Percentiles rank a stretch among this genome's conserved stretches.
phyloP scores from a whole-genome alignment of 345 rosid genomes.

The Populus tremula region DNA sequence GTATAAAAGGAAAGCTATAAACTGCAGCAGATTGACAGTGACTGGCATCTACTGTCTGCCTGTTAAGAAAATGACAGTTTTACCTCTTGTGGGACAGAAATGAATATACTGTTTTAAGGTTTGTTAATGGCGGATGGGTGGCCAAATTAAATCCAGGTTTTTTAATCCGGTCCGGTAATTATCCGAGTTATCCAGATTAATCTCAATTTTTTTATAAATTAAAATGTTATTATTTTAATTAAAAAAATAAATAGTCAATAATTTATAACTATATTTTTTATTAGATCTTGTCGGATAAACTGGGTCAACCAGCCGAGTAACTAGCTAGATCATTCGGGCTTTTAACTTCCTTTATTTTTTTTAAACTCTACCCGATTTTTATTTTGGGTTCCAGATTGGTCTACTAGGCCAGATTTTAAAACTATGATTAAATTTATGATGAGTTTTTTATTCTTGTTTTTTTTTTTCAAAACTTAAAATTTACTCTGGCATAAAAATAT shows the following conservation, averaged over 20 bases:
- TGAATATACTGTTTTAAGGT: not conserved
- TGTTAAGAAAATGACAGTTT: not conserved
- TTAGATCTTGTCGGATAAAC: rapidly evolving
- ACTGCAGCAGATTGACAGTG: slow-evolving; percentile 24
- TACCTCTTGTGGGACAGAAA: not conserved
- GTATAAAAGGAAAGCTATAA: slow-evolving; percentile 17
- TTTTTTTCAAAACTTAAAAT: too few species aligned
- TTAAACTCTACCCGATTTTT: rapidly evolving
- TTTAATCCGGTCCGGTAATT: too few species aligned
- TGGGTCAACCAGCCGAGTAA: too few species aligned
- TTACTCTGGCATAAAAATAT: too few species aligned
- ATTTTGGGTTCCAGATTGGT: rapidly evolving
- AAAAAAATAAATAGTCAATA: too few species aligned
- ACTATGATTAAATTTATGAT: too few species aligned
- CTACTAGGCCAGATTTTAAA: rapidly evolving
- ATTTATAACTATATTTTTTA: too few species aligned
- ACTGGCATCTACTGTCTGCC: not conserved
- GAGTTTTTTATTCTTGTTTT: too few species aligned
- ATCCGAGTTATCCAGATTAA: rapidly evolving
- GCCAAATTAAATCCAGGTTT: not conserved
- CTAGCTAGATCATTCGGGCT: too few species aligned
- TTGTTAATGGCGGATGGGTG: not conserved
- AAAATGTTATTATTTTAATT: too few species aligned
- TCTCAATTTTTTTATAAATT: too few species aligned
- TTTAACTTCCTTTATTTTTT: too few species aligned